These are phyloP conservation scores for Grosmannia huntii DNA, from an alignment of 2,329 filamentous ascomycete genomes.

Conservation along the genomic window DNA sequence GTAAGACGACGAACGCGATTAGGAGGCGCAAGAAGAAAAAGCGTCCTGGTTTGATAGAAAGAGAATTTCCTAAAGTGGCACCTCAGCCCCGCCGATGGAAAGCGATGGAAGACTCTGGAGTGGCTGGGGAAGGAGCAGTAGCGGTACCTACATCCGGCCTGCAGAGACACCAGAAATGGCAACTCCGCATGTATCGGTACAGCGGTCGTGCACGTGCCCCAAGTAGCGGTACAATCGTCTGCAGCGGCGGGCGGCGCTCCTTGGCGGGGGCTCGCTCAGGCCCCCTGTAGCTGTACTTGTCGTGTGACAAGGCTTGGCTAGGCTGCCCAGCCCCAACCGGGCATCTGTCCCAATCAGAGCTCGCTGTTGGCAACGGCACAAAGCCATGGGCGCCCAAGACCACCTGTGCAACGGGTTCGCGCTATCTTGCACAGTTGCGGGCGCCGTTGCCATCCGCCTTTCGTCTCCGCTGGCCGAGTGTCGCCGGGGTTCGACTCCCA, in stretches of 20 bases:
- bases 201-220: not conserved
- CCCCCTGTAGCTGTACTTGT: not conserved
- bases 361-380: too few relatives aligned
- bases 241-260: not conserved
- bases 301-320: too few relatives aligned
- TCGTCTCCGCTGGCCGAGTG: too few relatives aligned
- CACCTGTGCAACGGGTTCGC: too few relatives aligned
- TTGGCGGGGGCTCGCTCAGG: too few relatives aligned
- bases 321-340: too few relatives aligned
- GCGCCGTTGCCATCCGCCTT: too few relatives aligned
- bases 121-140: constrained; percentile 4
- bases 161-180: not conserved
- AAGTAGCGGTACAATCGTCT: not conserved
- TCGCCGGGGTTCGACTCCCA: too few relatives aligned
- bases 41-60: not conserved
- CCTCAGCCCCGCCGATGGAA: constrained; percentile 14
- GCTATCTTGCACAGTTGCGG: too few relatives aligned
- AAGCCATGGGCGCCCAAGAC: too few relatives aligned
- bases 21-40: not conserved
- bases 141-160: not conserved
- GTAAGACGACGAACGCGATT: not conserved
- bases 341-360: too few relatives aligned
- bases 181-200: not conserved
- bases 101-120: constrained; percentile 14
- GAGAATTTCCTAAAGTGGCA: constrained; percentile 8